Percentiles rank a stretch among this genome's conserved stretches.
Evolutionary conservation across 495 filamentous ascomycete species (phyloP).

Genomic region (Lophiostoma macrostomum): DNA sequence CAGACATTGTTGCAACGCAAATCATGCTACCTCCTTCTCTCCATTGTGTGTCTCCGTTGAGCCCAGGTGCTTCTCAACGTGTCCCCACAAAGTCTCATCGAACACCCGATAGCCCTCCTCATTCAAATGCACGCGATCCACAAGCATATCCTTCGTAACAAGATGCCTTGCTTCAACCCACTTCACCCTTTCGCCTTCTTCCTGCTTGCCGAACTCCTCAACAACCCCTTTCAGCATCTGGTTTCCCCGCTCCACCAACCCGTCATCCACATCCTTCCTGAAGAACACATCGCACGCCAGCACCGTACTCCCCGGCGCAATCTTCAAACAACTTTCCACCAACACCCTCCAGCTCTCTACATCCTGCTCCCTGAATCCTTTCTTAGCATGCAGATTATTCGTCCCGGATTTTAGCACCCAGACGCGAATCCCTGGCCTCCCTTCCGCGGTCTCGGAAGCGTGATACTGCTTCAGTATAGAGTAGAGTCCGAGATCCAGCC

Average conservation of each 20-base stretch:
- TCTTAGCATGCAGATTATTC: slow-evolving; percentile 1
- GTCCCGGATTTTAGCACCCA: background rate
- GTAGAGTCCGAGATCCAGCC: background rate
- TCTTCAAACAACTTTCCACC: background rate
- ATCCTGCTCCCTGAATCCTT: background rate
- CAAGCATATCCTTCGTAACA: background rate
- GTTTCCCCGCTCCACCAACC: background rate
- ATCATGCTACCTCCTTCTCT: background rate
- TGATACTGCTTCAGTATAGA: background rate
- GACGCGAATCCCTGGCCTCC: background rate
- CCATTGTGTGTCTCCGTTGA: background rate
- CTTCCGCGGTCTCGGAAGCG: background rate
- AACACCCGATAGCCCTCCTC: slow-evolving; percentile 1
- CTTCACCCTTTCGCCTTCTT: background rate
- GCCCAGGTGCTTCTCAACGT: background rate
- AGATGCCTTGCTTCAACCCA: background rate
- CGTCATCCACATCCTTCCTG: background rate
- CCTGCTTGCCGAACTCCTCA: background rate
- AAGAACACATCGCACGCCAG: slow-evolving; percentile 3
- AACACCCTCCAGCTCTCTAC: background rate
- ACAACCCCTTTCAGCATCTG: background rate
- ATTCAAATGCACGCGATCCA: slow-evolving; percentile 9
- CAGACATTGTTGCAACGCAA: no score
- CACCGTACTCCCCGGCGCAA: slow-evolving; percentile 1
- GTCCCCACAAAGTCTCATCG: background rate